Conservation (phyloP, 1,284 basidiomycete species). For the Rhodotorula sp. region DNA sequence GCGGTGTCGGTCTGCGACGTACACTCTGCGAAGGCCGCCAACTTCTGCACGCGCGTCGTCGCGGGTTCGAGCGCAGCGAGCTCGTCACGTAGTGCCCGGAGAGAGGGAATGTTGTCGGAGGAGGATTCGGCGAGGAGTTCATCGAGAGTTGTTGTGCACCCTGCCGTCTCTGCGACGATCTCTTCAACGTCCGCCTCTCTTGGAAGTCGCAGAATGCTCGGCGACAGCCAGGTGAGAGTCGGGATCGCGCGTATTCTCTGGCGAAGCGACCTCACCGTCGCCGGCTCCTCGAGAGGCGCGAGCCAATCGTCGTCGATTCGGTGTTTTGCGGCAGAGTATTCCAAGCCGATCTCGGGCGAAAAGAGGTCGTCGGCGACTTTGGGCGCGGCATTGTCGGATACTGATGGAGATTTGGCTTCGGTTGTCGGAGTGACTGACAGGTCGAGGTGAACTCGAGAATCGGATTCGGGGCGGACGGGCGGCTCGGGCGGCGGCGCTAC, state of each 20-base stretch:
- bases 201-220: conserved; percentile 15
- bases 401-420: too few relatives aligned
- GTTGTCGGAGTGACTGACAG: too few relatives aligned
- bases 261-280: conserved; percentile 1
- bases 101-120: conserved; percentile 15
- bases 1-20: conserved; percentile 64
- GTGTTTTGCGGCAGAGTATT: not conserved
- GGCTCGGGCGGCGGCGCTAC: too few relatives aligned
- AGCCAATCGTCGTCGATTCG: not conserved
- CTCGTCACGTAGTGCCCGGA: conserved; percentile 54
- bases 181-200: conserved; percentile 50
- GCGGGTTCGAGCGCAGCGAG: conserved; percentile 62
- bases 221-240: conserved; percentile 11
- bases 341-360: not conserved
- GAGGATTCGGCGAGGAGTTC: not conserved
- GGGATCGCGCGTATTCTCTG: not conserved
- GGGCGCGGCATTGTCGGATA: too few relatives aligned
- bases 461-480: too few relatives aligned
- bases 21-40: conserved; percentile 57
- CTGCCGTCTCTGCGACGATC: conserved; percentile 50
- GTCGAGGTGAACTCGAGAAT: too few relatives aligned
- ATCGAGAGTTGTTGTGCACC: conserved; percentile 49
- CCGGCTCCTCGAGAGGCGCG: too few relatives aligned
- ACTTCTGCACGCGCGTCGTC: conserved; percentile 57
- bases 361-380: not conserved